Conservation (phyloP, 441 rosid species). For the Bocquillonia castaneifolia region DNA sequence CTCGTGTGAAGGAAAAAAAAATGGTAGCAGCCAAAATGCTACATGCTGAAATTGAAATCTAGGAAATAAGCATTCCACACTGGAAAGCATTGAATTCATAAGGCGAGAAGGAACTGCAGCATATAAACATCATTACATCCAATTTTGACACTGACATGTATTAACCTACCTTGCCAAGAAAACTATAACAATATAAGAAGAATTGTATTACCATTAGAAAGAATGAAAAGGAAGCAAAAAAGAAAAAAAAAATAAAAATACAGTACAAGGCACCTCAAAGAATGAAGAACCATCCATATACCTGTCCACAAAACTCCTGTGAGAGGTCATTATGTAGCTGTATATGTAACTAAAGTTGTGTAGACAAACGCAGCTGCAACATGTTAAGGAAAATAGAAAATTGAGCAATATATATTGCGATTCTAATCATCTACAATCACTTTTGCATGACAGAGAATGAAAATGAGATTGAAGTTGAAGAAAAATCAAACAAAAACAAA, state of each 20-base stretch:
- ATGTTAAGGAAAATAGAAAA: no score
- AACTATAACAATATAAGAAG: no score
- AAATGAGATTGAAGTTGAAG: no score
- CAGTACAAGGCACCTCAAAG: conserved; percentile 46
- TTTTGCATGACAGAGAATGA: no score
- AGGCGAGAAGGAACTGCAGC: not conserved
- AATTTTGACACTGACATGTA: not conserved
- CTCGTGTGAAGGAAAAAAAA: not conserved
- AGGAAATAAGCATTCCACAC: not conserved
- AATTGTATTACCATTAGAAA: no score
- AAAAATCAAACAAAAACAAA: no score
- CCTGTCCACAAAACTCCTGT: conserved; percentile 92
- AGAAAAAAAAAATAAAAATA: no score
- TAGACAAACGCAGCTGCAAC: conserved; percentile 84
- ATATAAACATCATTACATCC: not conserved
- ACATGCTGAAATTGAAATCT: not conserved
- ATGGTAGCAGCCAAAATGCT: not conserved
- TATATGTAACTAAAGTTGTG: conserved; percentile 83
- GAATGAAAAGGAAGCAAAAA: no score
- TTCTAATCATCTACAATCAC: no score
- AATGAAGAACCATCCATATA: conserved; percentile 41
- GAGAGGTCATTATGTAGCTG: conserved; percentile 68
- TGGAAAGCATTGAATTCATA: not conserved
- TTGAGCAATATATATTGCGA: no score
- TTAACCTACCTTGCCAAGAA: conserved; percentile 76